Base-by-base conservation (phyloP, 164 flowering plant genomes). In the Vitis rupestris region DNA sequence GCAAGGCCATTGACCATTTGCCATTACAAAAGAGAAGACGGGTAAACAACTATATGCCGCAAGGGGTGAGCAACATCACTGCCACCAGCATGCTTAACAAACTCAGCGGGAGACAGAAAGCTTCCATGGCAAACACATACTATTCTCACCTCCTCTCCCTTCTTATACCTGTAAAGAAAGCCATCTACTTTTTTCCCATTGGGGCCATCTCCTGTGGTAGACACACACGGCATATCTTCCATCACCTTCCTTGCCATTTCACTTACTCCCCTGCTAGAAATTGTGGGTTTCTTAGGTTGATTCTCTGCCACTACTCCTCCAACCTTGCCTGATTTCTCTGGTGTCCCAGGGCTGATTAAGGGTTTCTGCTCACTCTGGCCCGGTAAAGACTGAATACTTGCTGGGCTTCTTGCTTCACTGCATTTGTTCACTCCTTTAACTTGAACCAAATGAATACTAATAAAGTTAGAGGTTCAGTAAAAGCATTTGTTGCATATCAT, bases 91-190 rank as follows among this genome's bases (percentile, higher is more conserved):
- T 94, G 98, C 79, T 85, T 81, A 16, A 94, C 90, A 64, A 94
- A 93, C 84, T 93, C 95, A 0, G 97, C 90, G 0, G 98, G 97
- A 12, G 95, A 70, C 14, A 88, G 84, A 62, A 83, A 88, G 66
- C 69, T 82, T 7, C 98, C 98, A 78, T 94, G 98, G 75, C 98
- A 94, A 51, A 90, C 88, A 68, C 98, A 94, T 3, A 94, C 87
- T 37, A 94, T 94, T 52, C 84, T 88, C 64, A 91, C 89, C 52
- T 90, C 91, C 65, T 94, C 96, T 1, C 93, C 90, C 27, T 85
- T 89, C 77, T 72, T 72, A 70, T 85, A 94, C 66, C 82, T 71
- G 75, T 89, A 90, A 7, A 94, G 80, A 67, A 94, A 84, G 1
- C 98, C 97, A n/a, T 90, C 92, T 9, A 92, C 63, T 57, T 78